Evolutionary conservation across 2,329 filamentous ascomycete genomes (phyloP).

Genomic region (Colletotrichum higginsianum): DNA sequence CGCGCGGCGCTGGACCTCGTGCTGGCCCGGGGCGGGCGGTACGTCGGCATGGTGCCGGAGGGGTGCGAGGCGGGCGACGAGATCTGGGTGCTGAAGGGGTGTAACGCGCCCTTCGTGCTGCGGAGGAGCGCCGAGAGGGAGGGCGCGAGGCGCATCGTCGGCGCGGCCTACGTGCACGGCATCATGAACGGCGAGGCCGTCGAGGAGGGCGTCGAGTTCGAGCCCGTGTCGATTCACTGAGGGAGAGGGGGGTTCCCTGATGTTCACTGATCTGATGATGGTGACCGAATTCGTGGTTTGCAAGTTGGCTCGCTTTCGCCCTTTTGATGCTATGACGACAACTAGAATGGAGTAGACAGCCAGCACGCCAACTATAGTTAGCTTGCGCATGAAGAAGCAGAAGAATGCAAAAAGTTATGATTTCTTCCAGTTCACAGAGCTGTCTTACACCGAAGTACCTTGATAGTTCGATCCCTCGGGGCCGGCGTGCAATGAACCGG

Average conservation of each 20-base stretch:
- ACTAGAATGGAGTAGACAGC: not conserved
- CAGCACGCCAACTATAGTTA: not conserved
- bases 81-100: conserved; percentile 39
- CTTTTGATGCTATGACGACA: not conserved
- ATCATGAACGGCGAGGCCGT: conserved; percentile 34
- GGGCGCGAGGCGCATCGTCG: conserved; percentile 30
- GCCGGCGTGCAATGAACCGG: not conserved
- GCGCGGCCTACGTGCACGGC: conserved; percentile 38
- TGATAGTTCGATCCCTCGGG: conserved; percentile 7
- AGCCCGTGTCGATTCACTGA: conserved; percentile 36
- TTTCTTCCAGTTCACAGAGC: not conserved
- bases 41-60: conserved; percentile 39
- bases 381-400: not conserved
- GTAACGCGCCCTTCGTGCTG: conserved; percentile 41
- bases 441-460: not conserved
- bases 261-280: not conserved
- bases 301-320: too few species aligned
- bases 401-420: not conserved
- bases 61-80: conserved; percentile 33
- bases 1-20: conserved; percentile 38
- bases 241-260: not conserved
- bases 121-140: conserved; percentile 35
- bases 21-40: conserved; percentile 26
- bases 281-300: too few species aligned
- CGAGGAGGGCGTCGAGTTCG: conserved; percentile 18